These are phyloP conservation scores for Trifolium subterraneum DNA, from an alignment of 306 rosid genomes.

Conservation along the genomic window DNA sequence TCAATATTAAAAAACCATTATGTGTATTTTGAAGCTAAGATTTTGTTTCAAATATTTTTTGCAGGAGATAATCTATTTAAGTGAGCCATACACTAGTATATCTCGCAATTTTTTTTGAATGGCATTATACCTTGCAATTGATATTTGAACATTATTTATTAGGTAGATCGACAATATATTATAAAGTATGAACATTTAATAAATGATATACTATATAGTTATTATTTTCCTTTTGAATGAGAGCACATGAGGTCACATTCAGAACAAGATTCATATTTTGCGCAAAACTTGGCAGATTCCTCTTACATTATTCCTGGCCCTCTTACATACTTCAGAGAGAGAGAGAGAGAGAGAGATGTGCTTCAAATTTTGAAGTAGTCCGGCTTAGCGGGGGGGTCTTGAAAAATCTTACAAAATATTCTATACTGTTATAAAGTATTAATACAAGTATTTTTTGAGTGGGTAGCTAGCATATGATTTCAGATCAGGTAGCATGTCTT, in stretches of 20 bases:
- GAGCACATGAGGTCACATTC: constrained; percentile 52
- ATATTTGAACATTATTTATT: too few relatives aligned
- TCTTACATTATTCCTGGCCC: constrained; percentile 73
- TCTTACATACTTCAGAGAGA: constrained; percentile 43
- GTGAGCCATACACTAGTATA: too few relatives aligned
- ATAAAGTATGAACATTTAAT: background rate
- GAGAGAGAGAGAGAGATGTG: background rate
- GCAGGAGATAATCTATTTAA: too few relatives aligned
- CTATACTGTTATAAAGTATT: background rate
- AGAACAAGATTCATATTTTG: constrained; percentile 63
- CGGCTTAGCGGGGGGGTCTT: background rate
- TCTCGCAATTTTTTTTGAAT: too few relatives aligned
- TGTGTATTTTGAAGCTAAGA: too few relatives aligned
- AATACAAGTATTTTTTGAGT: background rate
- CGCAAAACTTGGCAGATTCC: constrained; percentile 78
- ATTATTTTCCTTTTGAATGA: constrained; percentile 28
- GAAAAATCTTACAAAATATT: background rate
- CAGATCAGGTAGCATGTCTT: background rate
- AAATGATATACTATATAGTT: constrained; percentile 12
- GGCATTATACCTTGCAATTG: too few relatives aligned
- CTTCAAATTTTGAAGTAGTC: background rate
- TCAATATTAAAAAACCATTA: too few relatives aligned
- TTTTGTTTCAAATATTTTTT: too few relatives aligned
- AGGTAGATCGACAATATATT: too few relatives aligned
- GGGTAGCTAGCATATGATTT: background rate